phyloP scores from a whole-genome alignment of 148 eudicot genomes.

The Drosera capensis region DNA sequence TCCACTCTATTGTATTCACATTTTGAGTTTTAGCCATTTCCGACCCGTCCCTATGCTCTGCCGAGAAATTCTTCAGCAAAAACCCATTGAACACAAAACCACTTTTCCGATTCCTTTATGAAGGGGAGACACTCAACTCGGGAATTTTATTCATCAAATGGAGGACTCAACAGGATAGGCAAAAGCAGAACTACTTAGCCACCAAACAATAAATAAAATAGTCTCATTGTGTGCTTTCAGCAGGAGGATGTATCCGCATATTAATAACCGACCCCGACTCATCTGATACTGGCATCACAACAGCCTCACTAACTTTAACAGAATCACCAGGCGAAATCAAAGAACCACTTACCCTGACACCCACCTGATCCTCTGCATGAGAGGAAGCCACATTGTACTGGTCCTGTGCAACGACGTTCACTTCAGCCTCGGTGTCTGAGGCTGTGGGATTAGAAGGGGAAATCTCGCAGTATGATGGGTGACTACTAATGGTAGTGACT shows the following conservation, averaged over 20 bases:
- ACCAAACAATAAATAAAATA: slow-evolving; percentile 23
- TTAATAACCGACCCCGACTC: slow-evolving; percentile 72
- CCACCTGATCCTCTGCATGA: slow-evolving; percentile 15
- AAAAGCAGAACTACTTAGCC: not conserved
- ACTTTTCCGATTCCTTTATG: too few species aligned
- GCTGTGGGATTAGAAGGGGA: not conserved
- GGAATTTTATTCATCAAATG: not conserved
- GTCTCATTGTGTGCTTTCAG: slow-evolving; percentile 90
- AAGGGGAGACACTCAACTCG: not conserved
- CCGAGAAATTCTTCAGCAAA: too few species aligned
- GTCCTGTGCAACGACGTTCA: slow-evolving; percentile 10
- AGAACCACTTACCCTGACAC: slow-evolving; percentile 36
- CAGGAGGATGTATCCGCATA: slow-evolving; percentile 93
- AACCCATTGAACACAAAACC: too few species aligned
- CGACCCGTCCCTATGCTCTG: too few species aligned
- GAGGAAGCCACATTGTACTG: slow-evolving; percentile 7
- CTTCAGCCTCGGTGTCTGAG: not conserved
- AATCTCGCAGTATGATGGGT: not conserved
- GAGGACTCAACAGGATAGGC: not conserved
- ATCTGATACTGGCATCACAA: slow-evolving; percentile 47
- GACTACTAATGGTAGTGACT: not conserved
- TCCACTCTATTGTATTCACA: too few species aligned
- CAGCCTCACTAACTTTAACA: slow-evolving; percentile 51
- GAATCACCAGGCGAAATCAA: slow-evolving; percentile 41
- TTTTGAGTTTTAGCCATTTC: too few species aligned